phyloP scores from a whole-genome alignment of 805 yeast genomes.

The Lipomyces orientalis region DNA sequence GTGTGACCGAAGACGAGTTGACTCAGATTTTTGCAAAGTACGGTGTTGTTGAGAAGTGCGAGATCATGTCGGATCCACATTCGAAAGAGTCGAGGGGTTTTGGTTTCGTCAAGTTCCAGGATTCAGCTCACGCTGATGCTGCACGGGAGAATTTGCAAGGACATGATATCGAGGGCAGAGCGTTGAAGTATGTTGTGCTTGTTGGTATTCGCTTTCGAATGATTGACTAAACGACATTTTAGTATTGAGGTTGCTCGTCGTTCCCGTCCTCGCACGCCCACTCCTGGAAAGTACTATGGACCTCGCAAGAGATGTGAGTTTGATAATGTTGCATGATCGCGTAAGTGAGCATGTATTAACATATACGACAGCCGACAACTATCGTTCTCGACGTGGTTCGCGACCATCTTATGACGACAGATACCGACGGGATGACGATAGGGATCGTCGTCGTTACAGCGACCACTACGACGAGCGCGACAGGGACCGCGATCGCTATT shows the following conservation, averaged over 20 bases:
- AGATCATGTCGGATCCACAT: conserved; percentile 55
- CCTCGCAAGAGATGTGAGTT: conserved; percentile 31
- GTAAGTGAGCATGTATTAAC: background rate
- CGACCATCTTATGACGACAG: conserved; percentile 27
- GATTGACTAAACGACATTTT: background rate
- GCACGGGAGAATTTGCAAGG: conserved; percentile 55
- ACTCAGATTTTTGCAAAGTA: conserved; percentile 43
- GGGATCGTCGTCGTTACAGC: conserved; percentile 28
- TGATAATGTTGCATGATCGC: background rate
- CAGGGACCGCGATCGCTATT: conserved; percentile 30
- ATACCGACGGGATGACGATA: conserved; percentile 30
- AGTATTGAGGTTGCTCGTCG: conserved; percentile 55
- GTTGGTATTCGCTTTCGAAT: background rate
- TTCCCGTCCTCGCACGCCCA: conserved; percentile 47
- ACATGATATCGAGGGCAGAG: conserved; percentile 49
- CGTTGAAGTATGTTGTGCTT: conserved; percentile 42
- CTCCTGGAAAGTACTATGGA: conserved; percentile 49
- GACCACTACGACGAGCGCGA: conserved; percentile 30
- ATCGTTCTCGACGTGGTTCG: conserved; percentile 17
- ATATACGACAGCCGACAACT: conserved; percentile 5
- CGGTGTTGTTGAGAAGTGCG: conserved; percentile 45
- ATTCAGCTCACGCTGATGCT: conserved; percentile 51
- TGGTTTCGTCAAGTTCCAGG: conserved; percentile 56
- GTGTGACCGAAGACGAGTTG: conserved; percentile 44
- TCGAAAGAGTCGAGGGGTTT: conserved; percentile 56